phyloP scores from a whole-genome alignment of 169 alveolate species.

The Eimeria maxima region DNA sequence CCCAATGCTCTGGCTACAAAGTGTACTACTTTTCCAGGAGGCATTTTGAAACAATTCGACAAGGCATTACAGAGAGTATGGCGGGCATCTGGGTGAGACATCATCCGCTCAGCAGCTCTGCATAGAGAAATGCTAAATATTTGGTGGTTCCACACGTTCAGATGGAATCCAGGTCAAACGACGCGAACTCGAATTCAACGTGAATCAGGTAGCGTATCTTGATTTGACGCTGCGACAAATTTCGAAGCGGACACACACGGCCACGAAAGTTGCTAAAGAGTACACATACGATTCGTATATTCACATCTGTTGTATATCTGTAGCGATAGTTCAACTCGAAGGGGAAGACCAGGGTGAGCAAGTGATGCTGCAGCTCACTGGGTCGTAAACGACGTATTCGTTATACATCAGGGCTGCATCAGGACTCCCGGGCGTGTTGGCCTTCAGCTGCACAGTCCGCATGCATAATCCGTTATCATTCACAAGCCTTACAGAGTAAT shows the following conservation, averaged over 20 bases:
- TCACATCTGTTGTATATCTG: neutral
- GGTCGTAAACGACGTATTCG: slow-evolving; percentile 92
- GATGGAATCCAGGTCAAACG: slow-evolving; percentile 63
- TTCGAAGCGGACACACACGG: neutral
- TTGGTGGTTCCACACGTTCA: neutral
- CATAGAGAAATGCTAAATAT: neutral
- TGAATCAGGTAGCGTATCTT: slow-evolving; percentile 74
- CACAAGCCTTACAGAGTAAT: neutral
- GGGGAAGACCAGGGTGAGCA: neutral
- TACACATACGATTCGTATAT: neutral
- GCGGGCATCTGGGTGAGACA: neutral
- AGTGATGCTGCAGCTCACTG: slow-evolving; percentile 29
- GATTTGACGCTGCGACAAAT: slow-evolving; percentile 68
- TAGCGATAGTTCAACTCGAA: neutral
- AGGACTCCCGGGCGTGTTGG: slow-evolving; percentile 61
- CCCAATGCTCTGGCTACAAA: neutral
- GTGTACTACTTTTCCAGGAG: neutral
- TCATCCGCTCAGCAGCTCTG: neutral
- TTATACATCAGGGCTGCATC: slow-evolving; percentile 88
- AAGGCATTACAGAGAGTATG: neutral
- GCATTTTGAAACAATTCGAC: neutral
- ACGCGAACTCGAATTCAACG: slow-evolving; percentile 80
- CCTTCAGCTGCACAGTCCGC: slow-evolving; percentile 53
- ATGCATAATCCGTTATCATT: neutral
- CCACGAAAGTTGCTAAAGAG: neutral